Conservation (phyloP, 371 early-diverging fungal genomes). For the Mucor indicus region DNA sequence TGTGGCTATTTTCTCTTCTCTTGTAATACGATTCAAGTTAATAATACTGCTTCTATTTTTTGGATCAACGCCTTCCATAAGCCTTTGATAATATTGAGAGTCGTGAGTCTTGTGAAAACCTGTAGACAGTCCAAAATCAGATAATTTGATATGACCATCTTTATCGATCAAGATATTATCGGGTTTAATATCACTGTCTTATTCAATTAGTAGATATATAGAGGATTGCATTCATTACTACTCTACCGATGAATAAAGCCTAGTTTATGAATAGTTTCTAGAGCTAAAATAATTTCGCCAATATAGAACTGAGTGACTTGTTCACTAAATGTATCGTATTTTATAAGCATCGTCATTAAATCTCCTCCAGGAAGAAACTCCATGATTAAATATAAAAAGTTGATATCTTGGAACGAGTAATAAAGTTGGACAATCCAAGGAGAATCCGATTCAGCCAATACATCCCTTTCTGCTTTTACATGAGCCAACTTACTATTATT, state of each 20-base stretch:
- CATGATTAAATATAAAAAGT: conserved; percentile 95
- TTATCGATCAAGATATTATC: conserved; percentile 85
- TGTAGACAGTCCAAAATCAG: conserved; percentile 97
- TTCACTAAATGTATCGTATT: conserved; percentile 93
- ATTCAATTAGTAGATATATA: conserved; percentile 3
- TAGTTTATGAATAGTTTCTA: conserved; percentile 93
- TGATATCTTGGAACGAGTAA: conserved; percentile 93
- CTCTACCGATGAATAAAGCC: conserved; percentile 96
- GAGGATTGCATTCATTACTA: conserved; percentile 15
- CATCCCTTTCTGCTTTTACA: conserved; percentile 96
- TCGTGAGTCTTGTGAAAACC: conserved; percentile 98
- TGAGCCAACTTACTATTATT: conserved; percentile 97
- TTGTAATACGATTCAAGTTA: conserved; percentile 78
- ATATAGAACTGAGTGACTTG: conserved; percentile 97
- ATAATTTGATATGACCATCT: conserved; percentile 87
- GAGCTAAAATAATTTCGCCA: conserved; percentile 94
- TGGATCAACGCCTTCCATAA: conserved; percentile 65
- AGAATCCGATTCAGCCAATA: conserved; percentile 93
- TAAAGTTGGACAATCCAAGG: conserved; percentile 98
- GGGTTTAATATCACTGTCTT: conserved; percentile 77
- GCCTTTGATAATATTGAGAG: conserved; percentile 85
- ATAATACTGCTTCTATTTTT: conserved; percentile 52
- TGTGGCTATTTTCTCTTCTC: conserved; percentile 84
- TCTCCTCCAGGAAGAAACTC: conserved; percentile 98
- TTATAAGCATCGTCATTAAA: conserved; percentile 97